Evolutionary conservation across 768 basidiomycete genomes (phyloP).

Genomic region (Leccinum boreale): DNA sequence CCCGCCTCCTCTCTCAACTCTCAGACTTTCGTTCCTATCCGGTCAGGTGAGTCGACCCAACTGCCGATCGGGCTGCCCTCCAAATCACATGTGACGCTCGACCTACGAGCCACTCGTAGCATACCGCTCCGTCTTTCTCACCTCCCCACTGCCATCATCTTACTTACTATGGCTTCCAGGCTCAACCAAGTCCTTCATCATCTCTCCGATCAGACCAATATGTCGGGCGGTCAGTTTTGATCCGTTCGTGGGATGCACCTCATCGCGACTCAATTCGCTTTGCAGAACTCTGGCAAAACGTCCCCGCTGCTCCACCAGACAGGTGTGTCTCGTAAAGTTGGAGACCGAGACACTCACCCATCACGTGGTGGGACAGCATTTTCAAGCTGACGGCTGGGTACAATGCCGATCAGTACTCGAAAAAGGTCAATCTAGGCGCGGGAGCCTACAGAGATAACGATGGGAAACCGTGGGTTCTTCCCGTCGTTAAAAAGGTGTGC

Average conservation of each 20-base stretch:
- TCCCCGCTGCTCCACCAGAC: constrained; percentile 84
- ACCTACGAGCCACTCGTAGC: neutral
- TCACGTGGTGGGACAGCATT: constrained; percentile 49
- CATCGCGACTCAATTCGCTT: neutral
- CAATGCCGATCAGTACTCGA: constrained; percentile 70
- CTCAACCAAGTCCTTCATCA: constrained; percentile 59
- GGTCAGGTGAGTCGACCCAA: neutral
- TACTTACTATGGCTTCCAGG: constrained; percentile 50
- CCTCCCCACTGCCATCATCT: neutral
- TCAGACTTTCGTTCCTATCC: neutral
- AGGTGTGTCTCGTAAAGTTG: constrained; percentile 43
- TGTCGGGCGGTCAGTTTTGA: constrained; percentile 51
- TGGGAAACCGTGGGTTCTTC: constrained; percentile 88
- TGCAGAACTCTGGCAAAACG: constrained; percentile 68
- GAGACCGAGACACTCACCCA: neutral
- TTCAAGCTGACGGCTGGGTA: constrained; percentile 89
- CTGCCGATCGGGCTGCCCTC: neutral
- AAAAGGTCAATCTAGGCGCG: constrained; percentile 90
- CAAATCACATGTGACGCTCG: constrained; percentile 23
- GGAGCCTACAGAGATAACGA: constrained; percentile 90
- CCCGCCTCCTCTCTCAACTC: neutral
- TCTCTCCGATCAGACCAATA: constrained; percentile 38
- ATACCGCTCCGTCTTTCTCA: neutral
- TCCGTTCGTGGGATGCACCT: neutral
- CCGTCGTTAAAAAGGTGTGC: constrained; percentile 82